Percentiles rank a stretch among this genome's conserved stretches.
Evolutionary conservation across 208 protist species (phyloP).

Genomic region (Borovskyia barvae): DNA sequence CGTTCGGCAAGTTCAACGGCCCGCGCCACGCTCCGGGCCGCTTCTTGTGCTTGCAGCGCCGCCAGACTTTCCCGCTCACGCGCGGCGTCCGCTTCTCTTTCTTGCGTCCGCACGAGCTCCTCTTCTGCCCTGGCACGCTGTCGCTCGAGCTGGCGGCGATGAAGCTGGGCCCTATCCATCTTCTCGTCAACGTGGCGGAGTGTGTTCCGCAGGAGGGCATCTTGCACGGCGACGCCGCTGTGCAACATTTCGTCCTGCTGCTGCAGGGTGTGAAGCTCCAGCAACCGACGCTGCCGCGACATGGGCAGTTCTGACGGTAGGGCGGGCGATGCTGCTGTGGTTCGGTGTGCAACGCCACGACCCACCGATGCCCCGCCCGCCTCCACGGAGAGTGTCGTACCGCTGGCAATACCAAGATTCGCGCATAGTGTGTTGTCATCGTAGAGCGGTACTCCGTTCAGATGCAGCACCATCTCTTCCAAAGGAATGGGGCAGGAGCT

Average conservation of each 20-base stretch:
- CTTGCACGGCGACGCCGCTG: slow-evolving; percentile 21
- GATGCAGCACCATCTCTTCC: slow-evolving; percentile 37
- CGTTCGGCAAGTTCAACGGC: slow-evolving; percentile 47
- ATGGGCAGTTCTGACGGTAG: slow-evolving; percentile 5
- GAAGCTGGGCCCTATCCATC: slow-evolving; percentile 25
- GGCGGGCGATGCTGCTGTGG: not conserved
- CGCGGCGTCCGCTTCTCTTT: slow-evolving; percentile 30
- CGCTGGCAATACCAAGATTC: slow-evolving; percentile 51
- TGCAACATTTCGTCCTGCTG: slow-evolving; percentile 45
- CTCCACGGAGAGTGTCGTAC: slow-evolving; percentile 59
- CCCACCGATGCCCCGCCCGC: not conserved
- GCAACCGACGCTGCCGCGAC: slow-evolving; percentile 35
- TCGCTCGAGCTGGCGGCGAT: slow-evolving; percentile 27
- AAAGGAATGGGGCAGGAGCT: slow-evolving; percentile 47
- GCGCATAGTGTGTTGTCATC: slow-evolving; percentile 44
- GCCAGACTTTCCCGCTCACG: slow-evolving; percentile 32
- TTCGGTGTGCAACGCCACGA: not conserved
- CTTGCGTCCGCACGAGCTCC: slow-evolving; percentile 26
- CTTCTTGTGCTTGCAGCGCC: slow-evolving; percentile 35
- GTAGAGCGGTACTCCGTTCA: slow-evolving; percentile 55
- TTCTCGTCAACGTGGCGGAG: slow-evolving; percentile 35
- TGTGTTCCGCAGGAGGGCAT: slow-evolving; percentile 30
- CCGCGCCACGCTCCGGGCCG: slow-evolving; percentile 27
- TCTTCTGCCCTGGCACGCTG: slow-evolving; percentile 33
- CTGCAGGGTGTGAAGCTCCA: slow-evolving; percentile 69